Percentiles rank a stretch among this genome's conserved stretches.
These are phyloP conservation scores for Paraphoma chrysanthemicola DNA, from an alignment of 2,329 filamentous ascomycete species.

Conservation along the genomic window DNA sequence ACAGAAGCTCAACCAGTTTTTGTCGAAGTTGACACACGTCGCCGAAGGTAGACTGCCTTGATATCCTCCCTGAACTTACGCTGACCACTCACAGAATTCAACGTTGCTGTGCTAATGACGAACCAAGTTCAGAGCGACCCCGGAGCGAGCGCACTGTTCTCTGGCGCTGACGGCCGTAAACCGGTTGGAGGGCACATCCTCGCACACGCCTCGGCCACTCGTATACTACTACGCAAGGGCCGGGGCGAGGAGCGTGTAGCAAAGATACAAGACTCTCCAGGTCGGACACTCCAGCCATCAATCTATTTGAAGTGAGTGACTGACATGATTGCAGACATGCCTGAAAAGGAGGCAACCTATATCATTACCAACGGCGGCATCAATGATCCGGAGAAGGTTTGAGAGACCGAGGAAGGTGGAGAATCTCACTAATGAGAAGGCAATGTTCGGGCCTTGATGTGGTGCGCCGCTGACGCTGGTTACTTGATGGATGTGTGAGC, in stretches of 20 bases:
- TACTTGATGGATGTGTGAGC: too few species aligned
- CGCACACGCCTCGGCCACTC: slow-evolving; percentile 71
- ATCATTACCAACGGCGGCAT: slow-evolving; percentile 74
- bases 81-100: slow-evolving; percentile 62
- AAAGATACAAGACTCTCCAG: slow-evolving; percentile 72
- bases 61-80: too few species aligned
- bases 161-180: slow-evolving; percentile 71
- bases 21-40: slow-evolving; percentile 69
- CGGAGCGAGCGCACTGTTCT: slow-evolving; percentile 71
- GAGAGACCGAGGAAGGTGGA: slow-evolving; percentile 3
- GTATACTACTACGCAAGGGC: slow-evolving; percentile 71
- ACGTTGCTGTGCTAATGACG: slow-evolving; percentile 65
- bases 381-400: slow-evolving; percentile 70
- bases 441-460: neutral
- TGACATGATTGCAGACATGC: slow-evolving; percentile 62
- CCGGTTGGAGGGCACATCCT: slow-evolving; percentile 72
- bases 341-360: slow-evolving; percentile 73
- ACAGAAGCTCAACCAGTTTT: slow-evolving; percentile 70
- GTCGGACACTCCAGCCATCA: slow-evolving; percentile 48
- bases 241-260: slow-evolving; percentile 74
- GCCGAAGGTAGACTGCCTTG: slow-evolving; percentile 60
- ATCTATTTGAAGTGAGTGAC: neutral
- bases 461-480: too few species aligned
- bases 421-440: neutral
- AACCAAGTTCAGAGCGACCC: slow-evolving; percentile 77